A percentile compares a stretch with the other conserved stretches of the same genome.
phyloP scores from a whole-genome alignment of 2,329 filamentous ascomycete genomes.

The Harringtonia lauricola region DNA sequence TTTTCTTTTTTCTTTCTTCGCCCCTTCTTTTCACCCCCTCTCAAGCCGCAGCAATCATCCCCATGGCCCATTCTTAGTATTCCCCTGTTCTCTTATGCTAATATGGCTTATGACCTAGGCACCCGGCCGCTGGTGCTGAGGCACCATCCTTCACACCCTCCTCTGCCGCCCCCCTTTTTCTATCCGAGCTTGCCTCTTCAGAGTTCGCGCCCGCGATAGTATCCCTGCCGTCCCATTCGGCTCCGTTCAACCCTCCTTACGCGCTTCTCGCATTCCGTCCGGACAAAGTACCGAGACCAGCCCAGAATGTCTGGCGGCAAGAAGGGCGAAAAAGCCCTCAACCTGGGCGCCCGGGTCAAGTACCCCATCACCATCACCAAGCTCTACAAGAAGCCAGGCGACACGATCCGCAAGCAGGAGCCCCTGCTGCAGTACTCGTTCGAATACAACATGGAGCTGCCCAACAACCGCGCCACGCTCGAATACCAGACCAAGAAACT shows the following conservation, averaged over 20 bases:
- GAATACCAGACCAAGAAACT: conserved; percentile 56
- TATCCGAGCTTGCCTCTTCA: neutral
- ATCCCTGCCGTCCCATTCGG: conserved; percentile 4
- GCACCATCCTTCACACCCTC: neutral
- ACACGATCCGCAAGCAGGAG: conserved; percentile 64
- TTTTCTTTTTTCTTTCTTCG: neutral
- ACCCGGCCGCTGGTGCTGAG: conserved; percentile 1
- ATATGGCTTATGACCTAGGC: conserved; percentile 10
- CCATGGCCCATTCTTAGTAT: conserved; percentile 5
- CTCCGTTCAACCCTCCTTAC: conserved; percentile 6
- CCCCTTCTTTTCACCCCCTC: too few species aligned
- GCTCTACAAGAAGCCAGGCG: conserved; percentile 65
- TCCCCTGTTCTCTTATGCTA: conserved; percentile 9
- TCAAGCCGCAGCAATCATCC: neutral
- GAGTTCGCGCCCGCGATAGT: conserved; percentile 4
- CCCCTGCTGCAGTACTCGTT: conserved; percentile 81
- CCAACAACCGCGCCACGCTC: conserved; percentile 44
- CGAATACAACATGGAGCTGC: conserved; percentile 65
- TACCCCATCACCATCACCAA: conserved; percentile 92
- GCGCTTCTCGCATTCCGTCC: conserved; percentile 7
- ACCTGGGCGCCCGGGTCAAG: conserved; percentile 54
- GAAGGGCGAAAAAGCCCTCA: conserved; percentile 23
- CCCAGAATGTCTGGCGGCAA: conserved; percentile 9
- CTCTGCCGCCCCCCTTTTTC: neutral
- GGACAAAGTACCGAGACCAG: conserved; percentile 9